Evolutionary conservation across 2,329 filamentous ascomycete species (phyloP).

Genomic region (Verticillium alfalfae): DNA sequence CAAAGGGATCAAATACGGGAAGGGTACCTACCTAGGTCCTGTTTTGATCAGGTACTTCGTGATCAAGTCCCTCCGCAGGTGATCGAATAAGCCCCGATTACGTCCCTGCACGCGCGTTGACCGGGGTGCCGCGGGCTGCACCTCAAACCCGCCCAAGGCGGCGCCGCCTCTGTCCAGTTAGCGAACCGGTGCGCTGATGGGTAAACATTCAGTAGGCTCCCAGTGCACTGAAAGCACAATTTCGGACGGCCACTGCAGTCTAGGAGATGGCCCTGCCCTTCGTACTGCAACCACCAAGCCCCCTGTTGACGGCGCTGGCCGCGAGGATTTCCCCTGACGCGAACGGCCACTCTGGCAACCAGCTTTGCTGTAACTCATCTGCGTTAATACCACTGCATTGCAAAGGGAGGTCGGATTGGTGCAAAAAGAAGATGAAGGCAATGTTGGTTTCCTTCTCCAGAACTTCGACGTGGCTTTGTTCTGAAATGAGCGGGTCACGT

Average conservation of each 20-base stretch:
- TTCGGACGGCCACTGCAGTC: neutral
- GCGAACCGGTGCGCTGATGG: neutral
- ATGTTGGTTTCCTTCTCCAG: neutral
- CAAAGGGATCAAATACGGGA: slow-evolving; percentile 1
- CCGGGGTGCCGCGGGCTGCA: neutral
- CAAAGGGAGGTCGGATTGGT: neutral
- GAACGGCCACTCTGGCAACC: neutral
- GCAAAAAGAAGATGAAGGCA: neutral
- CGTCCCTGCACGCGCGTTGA: neutral
- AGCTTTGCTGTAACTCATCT: neutral
- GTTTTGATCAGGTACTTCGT: neutral
- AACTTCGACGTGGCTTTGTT: neutral
- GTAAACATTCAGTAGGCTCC: neutral
- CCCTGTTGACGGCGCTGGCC: neutral
- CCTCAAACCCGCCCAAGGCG: neutral
- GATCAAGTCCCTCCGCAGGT: neutral
- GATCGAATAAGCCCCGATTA: neutral
- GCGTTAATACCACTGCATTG: neutral
- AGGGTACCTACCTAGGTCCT: neutral
- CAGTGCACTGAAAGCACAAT: neutral
- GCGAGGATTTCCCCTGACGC: neutral
- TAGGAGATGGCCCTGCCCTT: neutral
- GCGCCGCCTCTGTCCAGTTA: neutral
- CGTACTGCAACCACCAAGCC: neutral
- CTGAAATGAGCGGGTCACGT: neutral